Base-by-base conservation (phyloP, 2,329 filamentous ascomycete genomes). In the Arthrobotrys sinensis region DNA sequence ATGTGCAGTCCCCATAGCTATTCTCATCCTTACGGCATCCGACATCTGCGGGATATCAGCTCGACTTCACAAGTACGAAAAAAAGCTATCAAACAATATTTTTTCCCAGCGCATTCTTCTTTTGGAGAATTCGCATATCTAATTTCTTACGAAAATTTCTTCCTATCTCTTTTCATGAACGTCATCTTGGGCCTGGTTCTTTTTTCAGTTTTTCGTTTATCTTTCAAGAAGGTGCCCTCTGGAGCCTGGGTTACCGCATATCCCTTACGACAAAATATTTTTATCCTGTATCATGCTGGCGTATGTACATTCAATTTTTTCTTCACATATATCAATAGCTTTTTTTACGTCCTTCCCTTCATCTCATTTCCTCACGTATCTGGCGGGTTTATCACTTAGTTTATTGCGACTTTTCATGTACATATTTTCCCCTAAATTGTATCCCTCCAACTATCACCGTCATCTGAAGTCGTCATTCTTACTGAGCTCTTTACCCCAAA, bases 281-380 rank as follows among this genome's bases (percentile, higher is more conserved):
- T 75, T 75, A 71, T 78, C 64, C 60, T 70, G 79, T 79, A 70
- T 79, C 73, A 78, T 76, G 73, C 76, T 80, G 63, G 64, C 73
- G 64, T 80, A 80, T 69, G 77, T 76, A 79, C 66, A 80, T 73
- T 76, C 45, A 52, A 14, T 45, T 62, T n/a, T 66, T 72, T 76
- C 52, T 45, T 60, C 46, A 60, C 62, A 67, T 76, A 76, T 67
- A 71, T 80, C 67, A 64, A 55, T 80, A 62, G 73, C 69, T 67
- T 57, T 73, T 57, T 73, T 53, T 65, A 64, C 69, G 73, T 76
- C 46, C 16, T 52, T 66, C 71, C 52, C 43, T 40, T 66, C 16
- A 40, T 19, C 36, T 71, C 75, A 24, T 78, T 32, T 63, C 28
- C 63, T 52, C 21, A 78, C 46, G 63, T 57, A 69, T 73, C 68